Conservation (phyloP, 164 flowering plant species). For the Brasenia schreberi region DNA sequence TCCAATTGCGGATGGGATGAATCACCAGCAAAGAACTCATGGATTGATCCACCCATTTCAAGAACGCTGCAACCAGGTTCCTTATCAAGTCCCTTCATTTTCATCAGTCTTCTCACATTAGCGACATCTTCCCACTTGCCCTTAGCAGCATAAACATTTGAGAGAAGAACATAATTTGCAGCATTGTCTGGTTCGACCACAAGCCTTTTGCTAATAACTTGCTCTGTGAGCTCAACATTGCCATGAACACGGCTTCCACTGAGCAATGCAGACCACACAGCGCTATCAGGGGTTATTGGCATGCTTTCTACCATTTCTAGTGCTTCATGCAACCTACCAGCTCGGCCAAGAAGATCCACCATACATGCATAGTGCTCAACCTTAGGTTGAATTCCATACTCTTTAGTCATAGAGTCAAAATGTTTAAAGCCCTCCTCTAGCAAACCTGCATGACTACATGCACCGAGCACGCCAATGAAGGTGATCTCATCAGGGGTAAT, state of each 20-base stretch:
- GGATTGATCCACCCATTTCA: conserved; percentile 18
- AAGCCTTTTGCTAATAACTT: conserved; percentile 8
- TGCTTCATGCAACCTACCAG: conserved; percentile 25
- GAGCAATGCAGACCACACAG: conserved; percentile 29
- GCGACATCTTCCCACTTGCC: conserved; percentile 22
- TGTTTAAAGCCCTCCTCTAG: conserved; percentile 23
- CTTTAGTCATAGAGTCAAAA: conserved; percentile 16
- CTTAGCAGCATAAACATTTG: conserved; percentile 23
- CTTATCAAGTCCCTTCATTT: conserved; percentile 14
- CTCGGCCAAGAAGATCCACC: conserved; percentile 35
- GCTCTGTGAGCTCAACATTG: conserved; percentile 14
- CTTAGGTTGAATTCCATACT: conserved; percentile 14
- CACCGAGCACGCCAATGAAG: conserved; percentile 23
- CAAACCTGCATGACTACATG: conserved; percentile 32
- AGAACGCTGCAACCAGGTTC: conserved; percentile 27
- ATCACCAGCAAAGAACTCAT: conserved; percentile 25
- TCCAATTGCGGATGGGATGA: conserved; percentile 15
- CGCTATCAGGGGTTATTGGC: conserved; percentile 25
- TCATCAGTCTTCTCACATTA: conserved; percentile 18
- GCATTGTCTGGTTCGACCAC: conserved; percentile 16
- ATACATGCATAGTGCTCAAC: conserved; percentile 33
- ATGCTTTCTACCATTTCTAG: conserved; percentile 13
- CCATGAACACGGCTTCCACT: conserved; percentile 25
- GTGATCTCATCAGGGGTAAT: conserved; percentile 25
- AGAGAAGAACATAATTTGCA: conserved; percentile 20